These are phyloP conservation scores for Cutaneotrichosporon cavernicola DNA, from an alignment of 1,284 basidiomycete genomes.

Conservation along the genomic window DNA sequence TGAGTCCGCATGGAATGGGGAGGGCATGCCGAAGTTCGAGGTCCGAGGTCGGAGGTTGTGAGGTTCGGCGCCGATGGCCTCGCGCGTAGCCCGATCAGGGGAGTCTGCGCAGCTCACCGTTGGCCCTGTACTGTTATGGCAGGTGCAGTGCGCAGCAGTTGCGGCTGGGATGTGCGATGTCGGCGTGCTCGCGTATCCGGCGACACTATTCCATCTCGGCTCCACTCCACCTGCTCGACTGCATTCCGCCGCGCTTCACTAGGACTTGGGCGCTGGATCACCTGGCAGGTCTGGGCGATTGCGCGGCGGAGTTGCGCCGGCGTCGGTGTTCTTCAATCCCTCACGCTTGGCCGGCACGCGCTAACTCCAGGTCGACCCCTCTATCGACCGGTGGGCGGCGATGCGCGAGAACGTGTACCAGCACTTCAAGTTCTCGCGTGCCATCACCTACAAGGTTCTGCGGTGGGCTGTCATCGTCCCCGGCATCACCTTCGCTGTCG, in stretches of 20 bases:
- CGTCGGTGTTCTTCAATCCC: neutral
- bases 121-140: no score
- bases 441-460: slow-evolving; percentile 54
- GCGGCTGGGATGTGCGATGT: no score
- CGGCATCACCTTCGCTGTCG: slow-evolving; percentile 34
- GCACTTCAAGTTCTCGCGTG: slow-evolving; percentile 71
- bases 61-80: neutral
- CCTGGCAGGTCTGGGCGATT: no score
- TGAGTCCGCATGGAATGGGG: neutral
- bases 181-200: no score
- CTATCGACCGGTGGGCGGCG: slow-evolving; percentile 72
- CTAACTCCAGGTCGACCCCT: slow-evolving; percentile 64
- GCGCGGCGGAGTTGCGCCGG: no score
- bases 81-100: no score
- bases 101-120: no score
- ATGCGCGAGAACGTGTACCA: slow-evolving; percentile 80
- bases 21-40: neutral
- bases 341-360: neutral
- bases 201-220: no score
- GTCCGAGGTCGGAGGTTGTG: neutral
- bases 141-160: no score
- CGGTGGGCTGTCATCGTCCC: slow-evolving; percentile 45
- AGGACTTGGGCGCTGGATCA: no score
- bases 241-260: no score
- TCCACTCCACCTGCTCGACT: no score